A percentile compares a stretch with the other conserved stretches of the same genome.
phyloP scores from a whole-genome alignment of 768 basidiomycete genomes.

The Tricholoma terreum region DNA sequence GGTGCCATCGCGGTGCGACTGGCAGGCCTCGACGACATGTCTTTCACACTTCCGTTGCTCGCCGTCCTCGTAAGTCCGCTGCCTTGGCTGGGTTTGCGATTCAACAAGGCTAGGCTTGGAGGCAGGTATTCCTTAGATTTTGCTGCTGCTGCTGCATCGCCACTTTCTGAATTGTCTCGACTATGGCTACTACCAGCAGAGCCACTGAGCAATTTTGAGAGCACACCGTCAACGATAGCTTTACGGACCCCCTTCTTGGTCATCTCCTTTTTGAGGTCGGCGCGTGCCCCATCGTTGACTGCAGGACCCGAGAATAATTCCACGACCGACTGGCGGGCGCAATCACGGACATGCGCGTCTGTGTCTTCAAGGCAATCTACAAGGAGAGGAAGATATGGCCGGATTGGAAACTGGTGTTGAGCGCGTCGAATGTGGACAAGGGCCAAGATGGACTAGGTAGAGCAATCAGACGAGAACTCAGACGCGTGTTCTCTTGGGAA shows the following conservation, averaged over 20 bases:
- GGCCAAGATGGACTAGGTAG: conserved; percentile 53
- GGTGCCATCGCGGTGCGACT: conserved; percentile 58
- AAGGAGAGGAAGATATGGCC: conserved; percentile 73
- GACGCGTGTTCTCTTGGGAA: conserved; percentile 1
- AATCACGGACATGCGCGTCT: conserved; percentile 86
- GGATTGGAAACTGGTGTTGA: conserved; percentile 74
- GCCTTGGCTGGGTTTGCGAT: conserved; percentile 43
- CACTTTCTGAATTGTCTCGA: conserved; percentile 59
- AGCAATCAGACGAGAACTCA: not conserved
- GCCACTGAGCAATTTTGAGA: conserved; percentile 59
- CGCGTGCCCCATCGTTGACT: conserved; percentile 81
- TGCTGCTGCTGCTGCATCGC: conserved; percentile 33
- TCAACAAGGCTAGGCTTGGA: conserved; percentile 66
- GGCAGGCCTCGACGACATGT: conserved; percentile 50
- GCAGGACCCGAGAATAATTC: conserved; percentile 82
- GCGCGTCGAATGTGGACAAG: conserved; percentile 71
- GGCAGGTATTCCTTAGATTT: conserved; percentile 65
- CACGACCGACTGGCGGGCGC: conserved; percentile 75
- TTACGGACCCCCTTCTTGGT: conserved; percentile 83
- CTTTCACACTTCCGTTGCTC: conserved; percentile 49
- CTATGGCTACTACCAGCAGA: conserved; percentile 44
- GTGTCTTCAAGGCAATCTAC: conserved; percentile 88
- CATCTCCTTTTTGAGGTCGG: conserved; percentile 93
- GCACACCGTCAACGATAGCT: conserved; percentile 78
- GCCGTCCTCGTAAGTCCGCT: conserved; percentile 41